These are phyloP conservation scores for Zygosaccharomyces sapae DNA, from an alignment of 1,139 yeast species.

Conservation along the genomic window DNA sequence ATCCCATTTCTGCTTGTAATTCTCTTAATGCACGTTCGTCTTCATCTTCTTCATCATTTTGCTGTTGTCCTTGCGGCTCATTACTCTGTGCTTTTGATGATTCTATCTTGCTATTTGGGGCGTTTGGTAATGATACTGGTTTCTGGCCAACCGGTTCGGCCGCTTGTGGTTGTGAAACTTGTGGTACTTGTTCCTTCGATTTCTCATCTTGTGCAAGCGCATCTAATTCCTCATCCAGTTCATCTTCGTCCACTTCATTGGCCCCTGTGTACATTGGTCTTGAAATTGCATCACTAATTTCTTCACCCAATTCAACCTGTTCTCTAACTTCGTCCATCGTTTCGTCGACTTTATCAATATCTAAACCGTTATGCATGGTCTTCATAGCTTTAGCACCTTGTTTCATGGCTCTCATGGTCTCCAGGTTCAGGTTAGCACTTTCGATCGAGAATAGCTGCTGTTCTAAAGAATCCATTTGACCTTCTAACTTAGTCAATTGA, in stretches of 20 bases:
- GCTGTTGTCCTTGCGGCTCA: slow-evolving; percentile 39
- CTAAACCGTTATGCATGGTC: slow-evolving; percentile 89
- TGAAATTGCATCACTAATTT: slow-evolving; percentile 91
- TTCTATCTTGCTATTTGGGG: slow-evolving; percentile 32
- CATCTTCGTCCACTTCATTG: slow-evolving; percentile 76
- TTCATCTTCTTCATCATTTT: slow-evolving; percentile 65
- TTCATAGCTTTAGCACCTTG: slow-evolving; percentile 97
- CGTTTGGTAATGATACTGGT: slow-evolving; percentile 41
- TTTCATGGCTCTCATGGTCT: slow-evolving; percentile 98
- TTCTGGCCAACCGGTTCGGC: slow-evolving; percentile 22
- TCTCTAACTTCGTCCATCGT: slow-evolving; percentile 98
- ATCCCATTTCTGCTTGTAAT: slow-evolving; percentile 92
- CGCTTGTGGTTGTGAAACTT: slow-evolving; percentile 22
- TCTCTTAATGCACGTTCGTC: slow-evolving; percentile 90
- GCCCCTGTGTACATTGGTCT: slow-evolving; percentile 81
- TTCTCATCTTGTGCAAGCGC: slow-evolving; percentile 78
- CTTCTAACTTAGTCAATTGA: slow-evolving; percentile 74
- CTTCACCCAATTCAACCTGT: slow-evolving; percentile 92
- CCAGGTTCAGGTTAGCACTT: slow-evolving; percentile 90
- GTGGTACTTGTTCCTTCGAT: slow-evolving; percentile 51
- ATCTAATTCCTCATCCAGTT: slow-evolving; percentile 85
- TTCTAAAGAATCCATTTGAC: slow-evolving; percentile 85
- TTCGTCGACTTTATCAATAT: slow-evolving; percentile 92
- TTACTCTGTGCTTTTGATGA: slow-evolving; percentile 11
- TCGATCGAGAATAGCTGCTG: slow-evolving; percentile 87